These are phyloP conservation scores for Cucurbita maxima DNA, from an alignment of 306 rosid species.

Conservation along the genomic window DNA sequence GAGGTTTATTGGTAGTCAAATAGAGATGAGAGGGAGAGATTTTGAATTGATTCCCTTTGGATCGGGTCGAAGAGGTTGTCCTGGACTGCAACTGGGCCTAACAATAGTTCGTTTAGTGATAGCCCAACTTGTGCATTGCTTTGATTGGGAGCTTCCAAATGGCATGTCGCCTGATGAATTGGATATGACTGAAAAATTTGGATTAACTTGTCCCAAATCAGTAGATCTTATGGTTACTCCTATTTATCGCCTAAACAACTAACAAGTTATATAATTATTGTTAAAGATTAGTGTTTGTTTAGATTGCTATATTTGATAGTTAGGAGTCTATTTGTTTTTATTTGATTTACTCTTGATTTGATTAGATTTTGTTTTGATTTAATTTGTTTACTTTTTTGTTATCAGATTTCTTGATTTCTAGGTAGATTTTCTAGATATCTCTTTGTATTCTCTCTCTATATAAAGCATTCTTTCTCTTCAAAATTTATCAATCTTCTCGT, in stretches of 20 bases:
- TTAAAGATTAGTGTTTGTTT: too few relatives aligned
- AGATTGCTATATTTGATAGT: too few relatives aligned
- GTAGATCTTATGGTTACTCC: slow-evolving; percentile 18
- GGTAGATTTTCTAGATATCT: too few relatives aligned
- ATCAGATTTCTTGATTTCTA: too few relatives aligned
- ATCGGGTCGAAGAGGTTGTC: slow-evolving; percentile 28
- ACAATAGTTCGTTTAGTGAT: slow-evolving; percentile 8
- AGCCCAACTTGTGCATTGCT: slow-evolving; percentile 27
- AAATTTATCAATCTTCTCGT: too few relatives aligned
- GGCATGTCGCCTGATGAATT: slow-evolving; percentile 12
- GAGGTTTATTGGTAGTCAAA: slow-evolving; percentile 12
- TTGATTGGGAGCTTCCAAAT: slow-evolving; percentile 26
- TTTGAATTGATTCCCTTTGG: slow-evolving; percentile 27
- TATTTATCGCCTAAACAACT: slow-evolving; percentile 7
- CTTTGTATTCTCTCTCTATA: too few relatives aligned
- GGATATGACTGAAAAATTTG: slow-evolving; percentile 26
- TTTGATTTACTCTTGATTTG: too few relatives aligned
- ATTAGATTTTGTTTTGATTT: too few relatives aligned
- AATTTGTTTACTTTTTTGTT: too few relatives aligned
- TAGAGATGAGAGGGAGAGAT: slow-evolving; percentile 15
- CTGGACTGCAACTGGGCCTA: slow-evolving; percentile 16
- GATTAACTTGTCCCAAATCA: slow-evolving; percentile 16
- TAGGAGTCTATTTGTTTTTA: too few relatives aligned
- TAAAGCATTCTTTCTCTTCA: too few relatives aligned
- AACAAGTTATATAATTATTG: too few relatives aligned